These are phyloP conservation scores for Dendrobium huoshanense DNA, from an alignment of 106 monocot species.

Conservation along the genomic window DNA sequence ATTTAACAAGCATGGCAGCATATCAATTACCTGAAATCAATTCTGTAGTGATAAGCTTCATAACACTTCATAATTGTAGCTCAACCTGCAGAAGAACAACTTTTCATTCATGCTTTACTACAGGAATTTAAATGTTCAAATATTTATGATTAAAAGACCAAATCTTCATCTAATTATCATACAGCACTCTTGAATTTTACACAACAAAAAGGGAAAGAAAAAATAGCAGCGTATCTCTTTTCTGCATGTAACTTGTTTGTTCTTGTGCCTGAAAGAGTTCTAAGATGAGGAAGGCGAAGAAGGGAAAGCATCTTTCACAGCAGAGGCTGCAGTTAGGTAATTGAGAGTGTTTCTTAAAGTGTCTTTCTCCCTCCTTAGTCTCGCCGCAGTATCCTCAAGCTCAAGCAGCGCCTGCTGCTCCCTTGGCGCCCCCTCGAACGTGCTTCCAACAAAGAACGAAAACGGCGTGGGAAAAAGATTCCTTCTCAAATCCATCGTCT, in stretches of 20 bases:
- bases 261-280: conserved; percentile 1
- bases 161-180: neutral
- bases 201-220: neutral
- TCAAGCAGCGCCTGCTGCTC: conserved; percentile 95
- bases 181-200: neutral
- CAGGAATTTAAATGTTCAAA: neutral
- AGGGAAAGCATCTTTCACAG: conserved; percentile 69
- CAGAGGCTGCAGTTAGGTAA: conserved; percentile 65
- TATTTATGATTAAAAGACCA: neutral
- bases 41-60: neutral
- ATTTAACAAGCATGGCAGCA: too few species aligned
- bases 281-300: conserved; percentile 26
- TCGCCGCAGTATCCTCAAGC: conserved; percentile 72
- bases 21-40: neutral
- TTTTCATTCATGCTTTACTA: neutral
- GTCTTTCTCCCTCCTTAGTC: conserved; percentile 70
- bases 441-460: conserved; percentile 91
- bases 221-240: neutral
- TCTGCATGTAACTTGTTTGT: neutral
- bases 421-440: conserved; percentile 73
- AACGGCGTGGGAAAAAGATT: conserved; percentile 80
- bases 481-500: conserved; percentile 39
- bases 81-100: neutral
- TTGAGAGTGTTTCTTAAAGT: conserved; percentile 82
- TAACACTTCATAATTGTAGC: neutral